Conservation (phyloP, 2,329 filamentous ascomycete genomes). For the Ceratocystis cacaofunesta region DNA sequence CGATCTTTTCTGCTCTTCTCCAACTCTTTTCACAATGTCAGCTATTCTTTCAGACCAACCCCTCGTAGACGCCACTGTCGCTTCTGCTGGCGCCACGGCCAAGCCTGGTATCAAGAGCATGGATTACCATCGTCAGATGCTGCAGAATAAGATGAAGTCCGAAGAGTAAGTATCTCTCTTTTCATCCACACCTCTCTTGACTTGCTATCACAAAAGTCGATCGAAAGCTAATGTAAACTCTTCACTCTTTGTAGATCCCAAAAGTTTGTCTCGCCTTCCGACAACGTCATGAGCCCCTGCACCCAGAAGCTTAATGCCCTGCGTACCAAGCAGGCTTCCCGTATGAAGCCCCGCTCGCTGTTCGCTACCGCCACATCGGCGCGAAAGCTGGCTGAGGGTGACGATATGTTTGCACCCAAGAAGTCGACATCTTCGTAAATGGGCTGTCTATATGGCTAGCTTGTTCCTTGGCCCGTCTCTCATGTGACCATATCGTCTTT, state of each 20-base stretch:
- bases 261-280: constrained; percentile 68
- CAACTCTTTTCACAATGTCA: neutral
- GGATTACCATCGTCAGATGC: constrained; percentile 63
- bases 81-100: constrained; percentile 22
- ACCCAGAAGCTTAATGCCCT: constrained; percentile 68
- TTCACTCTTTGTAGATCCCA: constrained; percentile 25
- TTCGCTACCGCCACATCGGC: constrained; percentile 46
- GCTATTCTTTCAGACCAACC: constrained; percentile 1
- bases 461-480: too few relatives aligned
- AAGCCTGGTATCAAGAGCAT: constrained; percentile 47
- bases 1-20: neutral
- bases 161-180: constrained; percentile 39
- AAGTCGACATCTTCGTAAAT: constrained; percentile 17
- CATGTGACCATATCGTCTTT: too few relatives aligned
- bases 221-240: neutral
- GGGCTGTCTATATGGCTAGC: neutral
- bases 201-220: neutral
- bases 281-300: constrained; percentile 77
- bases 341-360: constrained; percentile 53
- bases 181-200: neutral
- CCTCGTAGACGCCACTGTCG: constrained; percentile 18
- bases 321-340: constrained; percentile 65
- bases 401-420: constrained; percentile 26
- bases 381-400: constrained; percentile 42
- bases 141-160: constrained; percentile 53